Percentiles rank a stretch among this genome's conserved stretches.
These are phyloP conservation scores for Vigna trinervia DNA, from an alignment of 306 rosid genomes.

Conservation along the genomic window DNA sequence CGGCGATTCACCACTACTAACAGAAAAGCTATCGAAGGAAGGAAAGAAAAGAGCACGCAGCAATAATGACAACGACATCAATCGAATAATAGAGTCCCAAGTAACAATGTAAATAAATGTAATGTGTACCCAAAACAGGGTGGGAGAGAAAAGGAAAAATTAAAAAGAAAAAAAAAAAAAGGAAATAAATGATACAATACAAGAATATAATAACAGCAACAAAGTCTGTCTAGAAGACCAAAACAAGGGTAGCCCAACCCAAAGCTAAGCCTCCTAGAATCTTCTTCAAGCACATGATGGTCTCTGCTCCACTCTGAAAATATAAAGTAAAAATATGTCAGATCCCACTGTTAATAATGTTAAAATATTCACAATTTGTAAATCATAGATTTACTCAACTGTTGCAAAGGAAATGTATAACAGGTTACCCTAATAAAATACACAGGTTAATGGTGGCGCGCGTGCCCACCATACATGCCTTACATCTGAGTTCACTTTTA, in stretches of 20 bases:
- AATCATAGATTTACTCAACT: not conserved
- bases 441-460: slow-evolving; percentile 50
- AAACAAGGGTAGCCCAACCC: slow-evolving; percentile 63
- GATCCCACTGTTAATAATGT: not conserved
- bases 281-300: slow-evolving; percentile 56
- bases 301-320: slow-evolving; percentile 78
- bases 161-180: too few relatives aligned
- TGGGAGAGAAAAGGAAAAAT: slow-evolving; percentile 3
- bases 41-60: not conserved
- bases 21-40: not conserved
- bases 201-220: slow-evolving; percentile 37
- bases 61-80: not conserved
- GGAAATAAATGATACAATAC: slow-evolving; percentile 44
- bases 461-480: slow-evolving; percentile 34
- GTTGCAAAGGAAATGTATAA: not conserved
- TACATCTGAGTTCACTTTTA: slow-evolving; percentile 25
- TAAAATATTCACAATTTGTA: not conserved
- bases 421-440: not conserved
- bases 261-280: slow-evolving; percentile 65
- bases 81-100: slow-evolving; percentile 30
- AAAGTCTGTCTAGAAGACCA: slow-evolving; percentile 56
- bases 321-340: not conserved
- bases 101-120: slow-evolving; percentile 46
- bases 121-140: slow-evolving; percentile 39
- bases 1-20: not conserved